phyloP scores from a whole-genome alignment of 2,329 filamentous ascomycete genomes.

The Berkeleyomyces basicola region DNA sequence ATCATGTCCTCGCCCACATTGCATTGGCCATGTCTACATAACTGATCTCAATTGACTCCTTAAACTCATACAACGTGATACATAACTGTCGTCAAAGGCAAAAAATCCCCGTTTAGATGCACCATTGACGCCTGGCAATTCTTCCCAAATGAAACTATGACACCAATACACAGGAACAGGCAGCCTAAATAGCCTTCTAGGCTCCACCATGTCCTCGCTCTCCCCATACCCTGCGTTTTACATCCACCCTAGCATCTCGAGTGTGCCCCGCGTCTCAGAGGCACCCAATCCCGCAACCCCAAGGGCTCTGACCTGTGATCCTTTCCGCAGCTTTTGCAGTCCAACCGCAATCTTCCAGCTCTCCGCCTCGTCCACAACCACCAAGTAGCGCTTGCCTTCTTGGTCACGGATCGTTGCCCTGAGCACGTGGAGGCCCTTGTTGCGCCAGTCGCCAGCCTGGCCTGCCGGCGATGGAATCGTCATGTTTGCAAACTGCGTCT shows the following conservation, averaged over 20 bases:
- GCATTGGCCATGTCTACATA: too few relatives aligned
- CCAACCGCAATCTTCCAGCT: slow-evolving; percentile 51
- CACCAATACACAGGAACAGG: not conserved
- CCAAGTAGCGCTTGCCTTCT: slow-evolving; percentile 49
- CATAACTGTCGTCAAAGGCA: not conserved
- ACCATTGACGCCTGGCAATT: too few relatives aligned
- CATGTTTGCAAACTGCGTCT: slow-evolving; percentile 28
- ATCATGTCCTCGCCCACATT: too few relatives aligned
- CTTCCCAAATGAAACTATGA: too few relatives aligned
- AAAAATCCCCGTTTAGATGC: not conserved
- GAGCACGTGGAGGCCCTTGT: slow-evolving; percentile 42
- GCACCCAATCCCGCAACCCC: slow-evolving; percentile 40
- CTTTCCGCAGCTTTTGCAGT: slow-evolving; percentile 41
- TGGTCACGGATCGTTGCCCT: slow-evolving; percentile 48
- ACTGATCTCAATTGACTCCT: too few relatives aligned
- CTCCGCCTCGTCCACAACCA: slow-evolving; percentile 47
- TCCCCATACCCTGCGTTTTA: not conserved
- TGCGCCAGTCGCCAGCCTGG: slow-evolving; percentile 38
- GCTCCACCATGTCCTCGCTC: not conserved
- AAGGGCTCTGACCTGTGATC: slow-evolving; percentile 42
- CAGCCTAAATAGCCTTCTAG: not conserved
- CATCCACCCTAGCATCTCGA: slow-evolving; percentile 43
- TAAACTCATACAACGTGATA: not conserved
- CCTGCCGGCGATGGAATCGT: slow-evolving; percentile 24
- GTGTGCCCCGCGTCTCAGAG: slow-evolving; percentile 35